These are phyloP conservation scores for Triticum dicoccoides DNA, from an alignment of 176 grass and related monocot species.

Conservation along the genomic window DNA sequence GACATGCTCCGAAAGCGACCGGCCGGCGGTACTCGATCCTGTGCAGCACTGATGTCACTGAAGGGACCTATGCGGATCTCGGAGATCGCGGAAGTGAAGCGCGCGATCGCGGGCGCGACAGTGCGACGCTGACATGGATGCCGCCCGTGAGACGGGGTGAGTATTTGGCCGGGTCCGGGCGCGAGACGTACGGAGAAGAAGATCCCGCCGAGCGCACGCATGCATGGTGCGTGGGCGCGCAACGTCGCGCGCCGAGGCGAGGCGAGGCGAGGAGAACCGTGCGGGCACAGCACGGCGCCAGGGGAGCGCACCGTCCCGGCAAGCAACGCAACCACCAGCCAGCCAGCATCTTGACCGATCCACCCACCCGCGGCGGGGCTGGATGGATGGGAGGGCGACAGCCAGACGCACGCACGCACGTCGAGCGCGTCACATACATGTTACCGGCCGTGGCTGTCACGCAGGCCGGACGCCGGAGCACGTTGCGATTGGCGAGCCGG, in stretches of 20 bases:
- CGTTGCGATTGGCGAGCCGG: neutral
- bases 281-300: neutral
- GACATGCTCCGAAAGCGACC: conserved; percentile 30
- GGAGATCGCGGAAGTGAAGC: neutral
- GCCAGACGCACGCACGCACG: neutral
- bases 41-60: neutral
- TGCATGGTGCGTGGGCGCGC: neutral
- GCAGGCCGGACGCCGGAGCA: neutral
- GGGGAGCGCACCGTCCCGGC: neutral
- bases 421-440: neutral
- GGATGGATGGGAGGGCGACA: neutral
- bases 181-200: neutral
- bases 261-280: neutral
- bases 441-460: neutral
- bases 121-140: neutral
- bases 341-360: conserved; percentile 2
- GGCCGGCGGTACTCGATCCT: neutral
- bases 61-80: neutral
- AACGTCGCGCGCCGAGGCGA: neutral
- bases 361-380: neutral
- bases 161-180: neutral
- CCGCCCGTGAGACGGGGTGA: neutral
- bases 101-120: neutral
- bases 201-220: neutral
- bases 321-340: neutral